Conservation (phyloP, 768 basidiomycete genomes). For the Suillus plorans region DNA sequence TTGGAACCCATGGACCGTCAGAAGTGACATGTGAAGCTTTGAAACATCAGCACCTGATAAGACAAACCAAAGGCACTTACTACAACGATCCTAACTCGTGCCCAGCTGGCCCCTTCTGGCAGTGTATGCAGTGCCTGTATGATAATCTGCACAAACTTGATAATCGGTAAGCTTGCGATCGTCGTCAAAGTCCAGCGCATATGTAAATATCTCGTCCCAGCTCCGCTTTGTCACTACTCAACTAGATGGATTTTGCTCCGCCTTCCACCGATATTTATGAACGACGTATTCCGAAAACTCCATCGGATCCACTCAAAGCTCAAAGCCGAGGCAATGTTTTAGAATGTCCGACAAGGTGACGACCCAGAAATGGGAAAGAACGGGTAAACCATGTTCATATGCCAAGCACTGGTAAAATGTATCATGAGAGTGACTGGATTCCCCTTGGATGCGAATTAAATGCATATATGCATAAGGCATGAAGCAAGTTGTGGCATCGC, state of each 20-base stretch:
- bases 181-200: slow-evolving; percentile 63
- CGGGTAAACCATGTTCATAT: slow-evolving; percentile 51
- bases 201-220: slow-evolving; percentile 63
- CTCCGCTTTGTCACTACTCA: slow-evolving; percentile 40
- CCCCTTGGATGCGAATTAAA: slow-evolving; percentile 47
- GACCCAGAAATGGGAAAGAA: slow-evolving; percentile 57
- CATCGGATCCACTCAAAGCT: slow-evolving; percentile 47
- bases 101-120: slow-evolving; percentile 48
- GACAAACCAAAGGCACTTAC: background rate
- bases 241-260: slow-evolving; percentile 55
- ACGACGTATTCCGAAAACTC: slow-evolving; percentile 54
- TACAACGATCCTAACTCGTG: slow-evolving; percentile 7
- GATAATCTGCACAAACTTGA: slow-evolving; percentile 57
- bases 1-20: background rate
- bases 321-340: slow-evolving; percentile 42
- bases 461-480: slow-evolving; percentile 45
- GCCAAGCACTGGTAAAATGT: slow-evolving; percentile 44
- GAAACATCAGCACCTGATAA: background rate
- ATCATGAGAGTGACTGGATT: slow-evolving; percentile 41
- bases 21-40: background rate
- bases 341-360: slow-evolving; percentile 46
- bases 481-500: slow-evolving; percentile 27
- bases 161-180: slow-evolving; percentile 53
- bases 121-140: slow-evolving; percentile 62
- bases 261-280: slow-evolving; percentile 54